Percentiles rank a stretch among this genome's conserved stretches.
These are phyloP conservation scores for Akanthomyces dipterigenus DNA, from an alignment of 2,329 filamentous ascomycete species.

Conservation along the genomic window DNA sequence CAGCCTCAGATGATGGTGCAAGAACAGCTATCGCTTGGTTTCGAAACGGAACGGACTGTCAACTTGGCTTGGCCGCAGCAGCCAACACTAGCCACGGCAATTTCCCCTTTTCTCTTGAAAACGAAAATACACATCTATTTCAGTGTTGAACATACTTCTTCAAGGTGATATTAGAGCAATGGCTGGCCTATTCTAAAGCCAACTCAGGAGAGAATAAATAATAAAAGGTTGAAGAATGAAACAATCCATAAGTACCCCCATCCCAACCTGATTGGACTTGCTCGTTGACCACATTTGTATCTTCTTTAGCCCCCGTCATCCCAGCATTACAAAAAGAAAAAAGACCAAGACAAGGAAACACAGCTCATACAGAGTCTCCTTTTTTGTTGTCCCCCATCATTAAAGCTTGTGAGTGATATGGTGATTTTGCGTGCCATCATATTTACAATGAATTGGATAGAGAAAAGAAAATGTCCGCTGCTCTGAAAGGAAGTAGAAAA, in stretches of 20 bases:
- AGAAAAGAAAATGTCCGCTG: background rate
- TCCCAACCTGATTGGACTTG: background rate
- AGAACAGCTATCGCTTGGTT: no score
- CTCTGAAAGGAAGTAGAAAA: background rate
- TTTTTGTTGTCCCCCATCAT: background rate
- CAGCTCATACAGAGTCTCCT: background rate
- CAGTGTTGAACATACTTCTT: no score
- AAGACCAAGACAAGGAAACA: background rate
- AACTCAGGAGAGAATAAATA: background rate
- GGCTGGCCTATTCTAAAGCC: background rate
- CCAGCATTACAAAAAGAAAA: background rate
- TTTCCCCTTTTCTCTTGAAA: no score
- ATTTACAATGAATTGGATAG: background rate
- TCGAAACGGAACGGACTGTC: no score
- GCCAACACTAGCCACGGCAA: no score
- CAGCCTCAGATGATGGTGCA: no score
- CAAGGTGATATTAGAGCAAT: background rate
- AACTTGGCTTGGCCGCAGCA: no score
- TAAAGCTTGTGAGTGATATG: background rate
- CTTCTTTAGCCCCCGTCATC: background rate
- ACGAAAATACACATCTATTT: no score
- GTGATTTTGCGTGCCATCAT: constrained; percentile 2
- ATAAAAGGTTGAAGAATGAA: background rate
- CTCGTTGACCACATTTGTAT: background rate
- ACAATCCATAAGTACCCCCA: background rate